A percentile compares a stretch with the other conserved stretches of the same genome.
phyloP scores from a whole-genome alignment of 1,139 yeast species.

The Candida gigantensis region DNA sequence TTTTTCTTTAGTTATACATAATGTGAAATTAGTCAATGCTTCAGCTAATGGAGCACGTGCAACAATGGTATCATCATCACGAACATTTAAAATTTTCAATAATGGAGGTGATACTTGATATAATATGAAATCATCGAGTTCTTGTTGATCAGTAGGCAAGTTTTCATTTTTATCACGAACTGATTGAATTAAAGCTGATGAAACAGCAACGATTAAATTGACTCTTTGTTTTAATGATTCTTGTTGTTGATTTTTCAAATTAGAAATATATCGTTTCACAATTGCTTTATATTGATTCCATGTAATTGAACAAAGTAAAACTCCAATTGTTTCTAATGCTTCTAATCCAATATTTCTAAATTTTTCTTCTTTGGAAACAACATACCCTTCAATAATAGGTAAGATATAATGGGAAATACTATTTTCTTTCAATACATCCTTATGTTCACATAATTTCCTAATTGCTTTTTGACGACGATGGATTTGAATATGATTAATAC shows the following conservation, averaged over 20 bases:
- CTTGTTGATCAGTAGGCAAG: slow-evolving; percentile 35
- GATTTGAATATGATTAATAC: slow-evolving; percentile 79
- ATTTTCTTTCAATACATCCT: slow-evolving; percentile 50
- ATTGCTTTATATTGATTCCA: slow-evolving; percentile 85
- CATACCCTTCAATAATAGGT: slow-evolving; percentile 83
- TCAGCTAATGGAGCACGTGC: slow-evolving; percentile 79
- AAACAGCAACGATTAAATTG: slow-evolving; percentile 61
- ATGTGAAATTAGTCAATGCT: slow-evolving; percentile 70
- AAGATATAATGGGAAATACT: slow-evolving; percentile 78
- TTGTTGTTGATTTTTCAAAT: slow-evolving; percentile 50
- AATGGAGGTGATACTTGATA: slow-evolving; percentile 65
- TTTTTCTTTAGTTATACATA: slow-evolving; percentile 60
- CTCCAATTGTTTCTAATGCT: slow-evolving; percentile 63
- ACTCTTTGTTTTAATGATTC: slow-evolving; percentile 62
- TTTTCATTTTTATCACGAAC: slow-evolving; percentile 20
- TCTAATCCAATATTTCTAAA: slow-evolving; percentile 74
- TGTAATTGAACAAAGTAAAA: slow-evolving; percentile 56
- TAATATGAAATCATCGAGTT: slow-evolving; percentile 54
- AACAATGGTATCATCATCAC: slow-evolving; percentile 78
- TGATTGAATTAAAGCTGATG: slow-evolving; percentile 49
- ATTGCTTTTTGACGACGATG: slow-evolving; percentile 87
- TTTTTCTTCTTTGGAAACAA: slow-evolving; percentile 60
- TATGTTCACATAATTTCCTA: slow-evolving; percentile 47
- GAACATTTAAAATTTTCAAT: slow-evolving; percentile 55
- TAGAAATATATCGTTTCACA: slow-evolving; percentile 65